Percentiles rank a stretch among this genome's conserved stretches.
These are phyloP conservation scores for Cinnamomum chago DNA, from an alignment of 164 flowering plant species.

Conservation along the genomic window DNA sequence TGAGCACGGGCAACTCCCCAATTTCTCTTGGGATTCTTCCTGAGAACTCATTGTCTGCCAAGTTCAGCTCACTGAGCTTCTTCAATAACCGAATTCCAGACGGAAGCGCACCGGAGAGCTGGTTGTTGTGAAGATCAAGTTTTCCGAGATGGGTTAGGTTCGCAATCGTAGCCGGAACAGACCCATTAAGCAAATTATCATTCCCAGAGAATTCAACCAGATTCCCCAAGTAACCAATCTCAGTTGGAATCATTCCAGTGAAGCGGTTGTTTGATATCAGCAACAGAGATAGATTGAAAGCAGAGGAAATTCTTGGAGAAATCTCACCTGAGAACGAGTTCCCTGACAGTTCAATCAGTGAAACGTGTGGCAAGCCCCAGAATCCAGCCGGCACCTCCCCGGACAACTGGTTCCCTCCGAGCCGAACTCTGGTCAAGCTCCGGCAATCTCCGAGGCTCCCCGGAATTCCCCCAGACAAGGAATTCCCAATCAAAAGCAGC, in stretches of 20 bases:
- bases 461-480: conserved; percentile 42
- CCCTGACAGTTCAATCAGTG: conserved; percentile 39
- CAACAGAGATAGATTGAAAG: conserved; percentile 43
- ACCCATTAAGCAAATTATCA: conserved; percentile 53
- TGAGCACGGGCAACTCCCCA: conserved; percentile 39
- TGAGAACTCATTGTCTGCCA: conserved; percentile 63
- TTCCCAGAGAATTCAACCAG: conserved; percentile 66
- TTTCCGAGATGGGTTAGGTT: conserved; percentile 44
- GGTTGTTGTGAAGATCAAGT: conserved; percentile 64
- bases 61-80: conserved; percentile 61
- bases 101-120: conserved; percentile 57
- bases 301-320: conserved; percentile 35
- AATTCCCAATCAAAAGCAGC: conserved; percentile 37
- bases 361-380: conserved; percentile 61
- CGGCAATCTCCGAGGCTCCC: conserved; percentile 43
- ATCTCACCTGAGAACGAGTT: conserved; percentile 23
- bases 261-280: conserved; percentile 73
- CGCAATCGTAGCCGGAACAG: conserved; percentile 63
- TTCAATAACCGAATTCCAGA: conserved; percentile 43
- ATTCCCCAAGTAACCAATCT: conserved; percentile 61
- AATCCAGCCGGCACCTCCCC: conserved; percentile 61
- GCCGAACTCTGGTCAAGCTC: conserved; percentile 53
- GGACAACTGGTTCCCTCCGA: conserved; percentile 46
- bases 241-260: conserved; percentile 72
- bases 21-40: conserved; percentile 67